Evolutionary conservation across 495 filamentous ascomycete genomes (phyloP).

Genomic region (Penicillium argentinense): DNA sequence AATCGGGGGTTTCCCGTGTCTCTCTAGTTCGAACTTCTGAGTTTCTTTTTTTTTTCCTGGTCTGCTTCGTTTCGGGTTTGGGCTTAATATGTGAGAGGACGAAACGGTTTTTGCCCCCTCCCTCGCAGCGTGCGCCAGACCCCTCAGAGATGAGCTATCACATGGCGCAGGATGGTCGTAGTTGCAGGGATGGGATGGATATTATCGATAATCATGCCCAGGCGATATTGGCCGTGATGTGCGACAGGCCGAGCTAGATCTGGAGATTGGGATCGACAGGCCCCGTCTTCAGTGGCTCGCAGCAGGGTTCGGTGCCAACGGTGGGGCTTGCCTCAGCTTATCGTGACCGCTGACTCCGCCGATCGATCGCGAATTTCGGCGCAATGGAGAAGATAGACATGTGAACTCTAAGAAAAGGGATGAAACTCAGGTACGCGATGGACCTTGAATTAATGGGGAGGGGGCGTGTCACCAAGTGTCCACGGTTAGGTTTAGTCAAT

Average conservation of each 20-base stretch:
- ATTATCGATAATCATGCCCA: background rate
- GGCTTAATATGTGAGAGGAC: too few species aligned
- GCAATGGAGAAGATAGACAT: too few species aligned
- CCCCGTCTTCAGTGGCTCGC: background rate
- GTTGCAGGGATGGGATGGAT: background rate
- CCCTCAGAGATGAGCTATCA: too few species aligned
- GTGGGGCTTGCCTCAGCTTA: background rate
- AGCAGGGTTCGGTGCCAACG: background rate
- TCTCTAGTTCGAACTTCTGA: background rate
- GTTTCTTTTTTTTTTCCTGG: background rate
- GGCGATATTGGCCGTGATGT: constrained; percentile 3
- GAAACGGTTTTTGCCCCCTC: too few species aligned
- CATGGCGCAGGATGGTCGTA: background rate
- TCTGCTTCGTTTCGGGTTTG: background rate
- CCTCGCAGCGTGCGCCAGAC: too few species aligned
- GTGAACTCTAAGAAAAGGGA: background rate
- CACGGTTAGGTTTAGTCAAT: too few species aligned
- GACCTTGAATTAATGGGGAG: too few species aligned
- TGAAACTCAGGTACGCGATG: too few species aligned
- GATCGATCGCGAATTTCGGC: constrained; percentile 1
- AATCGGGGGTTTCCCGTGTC: constrained; percentile 1
- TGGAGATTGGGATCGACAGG: constrained; percentile 9
- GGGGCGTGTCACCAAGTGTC: too few species aligned
- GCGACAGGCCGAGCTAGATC: constrained; percentile 2
- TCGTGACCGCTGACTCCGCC: background rate